phyloP scores from a whole-genome alignment of 495 filamentous ascomycete genomes.

The Friedmanniomyces endolithicus region DNA sequence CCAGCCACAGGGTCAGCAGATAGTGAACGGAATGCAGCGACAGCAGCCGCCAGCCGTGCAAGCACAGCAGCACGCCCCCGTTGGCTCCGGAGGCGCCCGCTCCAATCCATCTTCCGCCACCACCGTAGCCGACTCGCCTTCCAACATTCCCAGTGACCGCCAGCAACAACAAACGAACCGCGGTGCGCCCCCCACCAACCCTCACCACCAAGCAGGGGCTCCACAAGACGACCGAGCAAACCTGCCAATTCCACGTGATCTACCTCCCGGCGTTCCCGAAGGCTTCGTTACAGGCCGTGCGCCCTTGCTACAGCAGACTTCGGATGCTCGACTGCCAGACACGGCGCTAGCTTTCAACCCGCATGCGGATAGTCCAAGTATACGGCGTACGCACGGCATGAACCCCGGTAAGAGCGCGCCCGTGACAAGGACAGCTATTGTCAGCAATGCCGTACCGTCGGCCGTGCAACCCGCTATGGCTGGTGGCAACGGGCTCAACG shows the following conservation, averaged over 20 bases:
- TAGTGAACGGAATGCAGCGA: neutral
- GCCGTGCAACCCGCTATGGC: too few relatives aligned
- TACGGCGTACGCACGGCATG: slow-evolving; percentile 79
- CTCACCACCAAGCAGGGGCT: neutral
- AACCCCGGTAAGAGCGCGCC: slow-evolving; percentile 65
- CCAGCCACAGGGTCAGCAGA: neutral
- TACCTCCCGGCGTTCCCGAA: slow-evolving; percentile 13
- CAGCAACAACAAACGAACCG: neutral
- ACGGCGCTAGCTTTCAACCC: slow-evolving; percentile 62
- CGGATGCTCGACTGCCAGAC: slow-evolving; percentile 20
- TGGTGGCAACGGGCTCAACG: slow-evolving; percentile 4
- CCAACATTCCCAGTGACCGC: neutral
- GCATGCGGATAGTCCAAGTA: slow-evolving; percentile 68
- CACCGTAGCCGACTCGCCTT: slow-evolving; percentile 11
- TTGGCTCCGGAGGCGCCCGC: neutral
- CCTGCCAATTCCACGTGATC: slow-evolving; percentile 7
- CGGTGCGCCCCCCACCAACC: neutral
- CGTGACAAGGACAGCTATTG: slow-evolving; percentile 26
- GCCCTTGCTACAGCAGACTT: slow-evolving; percentile 25
- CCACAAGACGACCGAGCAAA: neutral
- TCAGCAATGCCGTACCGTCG: too few relatives aligned
- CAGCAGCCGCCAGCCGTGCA: neutral
- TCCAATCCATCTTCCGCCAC: slow-evolving; percentile 17
- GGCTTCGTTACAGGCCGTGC: slow-evolving; percentile 72
- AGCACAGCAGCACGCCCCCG: neutral